phyloP scores from a whole-genome alignment of 768 basidiomycete genomes.

The Trametes cingulata region DNA sequence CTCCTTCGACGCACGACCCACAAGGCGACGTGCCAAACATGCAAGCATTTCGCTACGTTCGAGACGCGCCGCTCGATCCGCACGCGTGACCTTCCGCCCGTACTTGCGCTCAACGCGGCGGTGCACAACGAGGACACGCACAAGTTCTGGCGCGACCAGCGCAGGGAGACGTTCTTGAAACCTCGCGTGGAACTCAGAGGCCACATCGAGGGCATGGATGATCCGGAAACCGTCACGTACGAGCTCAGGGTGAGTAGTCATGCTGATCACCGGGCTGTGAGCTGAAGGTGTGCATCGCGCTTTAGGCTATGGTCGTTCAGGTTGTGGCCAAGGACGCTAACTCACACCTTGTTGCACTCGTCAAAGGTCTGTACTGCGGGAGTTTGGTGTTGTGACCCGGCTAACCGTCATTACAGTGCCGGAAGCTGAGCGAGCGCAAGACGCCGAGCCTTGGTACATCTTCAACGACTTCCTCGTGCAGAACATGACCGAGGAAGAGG shows the following conservation, averaged over 20 bases:
- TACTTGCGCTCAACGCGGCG: constrained; percentile 84
- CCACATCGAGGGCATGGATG: constrained; percentile 59
- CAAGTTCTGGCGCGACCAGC: constrained; percentile 73
- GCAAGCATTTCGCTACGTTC: constrained; percentile 73
- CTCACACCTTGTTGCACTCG: constrained; percentile 85
- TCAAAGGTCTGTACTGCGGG: constrained; percentile 59
- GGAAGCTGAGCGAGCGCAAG: constrained; percentile 48
- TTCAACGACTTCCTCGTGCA: constrained; percentile 97
- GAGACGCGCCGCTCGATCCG: constrained; percentile 67
- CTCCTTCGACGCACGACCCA: constrained; percentile 80
- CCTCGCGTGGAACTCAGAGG: constrained; percentile 58
- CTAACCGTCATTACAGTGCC: constrained; percentile 52
- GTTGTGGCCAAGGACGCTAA: constrained; percentile 68
- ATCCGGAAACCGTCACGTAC: constrained; percentile 59
- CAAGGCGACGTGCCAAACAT: constrained; percentile 83
- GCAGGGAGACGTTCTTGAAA: constrained; percentile 58
- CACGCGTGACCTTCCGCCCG: constrained; percentile 69
- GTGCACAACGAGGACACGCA: constrained; percentile 75
- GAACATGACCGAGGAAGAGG: constrained; percentile 84
- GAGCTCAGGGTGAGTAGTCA: constrained; percentile 62
- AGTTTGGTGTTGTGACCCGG: not conserved
- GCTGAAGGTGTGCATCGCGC: not conserved
- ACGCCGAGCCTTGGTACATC: constrained; percentile 72
- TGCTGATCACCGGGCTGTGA: not conserved
- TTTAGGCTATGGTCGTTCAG: constrained; percentile 79